These are phyloP conservation scores for Annulohypoxylon stygium DNA, from an alignment of 495 filamentous ascomycete genomes.

Conservation along the genomic window DNA sequence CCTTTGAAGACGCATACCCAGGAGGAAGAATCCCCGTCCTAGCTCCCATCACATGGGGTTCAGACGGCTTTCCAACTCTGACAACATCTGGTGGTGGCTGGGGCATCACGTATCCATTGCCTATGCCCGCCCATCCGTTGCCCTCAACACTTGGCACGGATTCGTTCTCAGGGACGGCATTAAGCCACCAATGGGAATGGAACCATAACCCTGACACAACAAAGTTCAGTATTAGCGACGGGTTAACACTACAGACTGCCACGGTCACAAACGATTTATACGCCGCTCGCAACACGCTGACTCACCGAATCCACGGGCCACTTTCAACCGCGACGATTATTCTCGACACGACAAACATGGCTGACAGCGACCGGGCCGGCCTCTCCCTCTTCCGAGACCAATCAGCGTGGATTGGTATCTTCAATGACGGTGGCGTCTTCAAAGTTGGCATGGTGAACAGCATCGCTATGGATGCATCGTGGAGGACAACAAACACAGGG, in stretches of 20 bases:
- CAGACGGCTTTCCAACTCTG: constrained; percentile 6
- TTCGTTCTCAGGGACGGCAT: constrained; percentile 2
- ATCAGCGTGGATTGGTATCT: constrained; percentile 12
- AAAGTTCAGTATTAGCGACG: constrained; percentile 9
- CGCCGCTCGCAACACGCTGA: constrained; percentile 19
- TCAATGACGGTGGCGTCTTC: neutral
- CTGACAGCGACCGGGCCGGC: constrained; percentile 5
- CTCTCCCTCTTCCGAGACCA: constrained; percentile 13
- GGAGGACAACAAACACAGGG: constrained; percentile 14
- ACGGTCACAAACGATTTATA: constrained; percentile 11
- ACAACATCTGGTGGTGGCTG: constrained; percentile 2
- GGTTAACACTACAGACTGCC: constrained; percentile 5
- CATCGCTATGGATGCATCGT: constrained; percentile 8
- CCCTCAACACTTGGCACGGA: neutral
- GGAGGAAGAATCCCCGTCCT: constrained; percentile 8
- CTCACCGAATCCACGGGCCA: constrained; percentile 11
- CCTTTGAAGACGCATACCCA: constrained; percentile 14
- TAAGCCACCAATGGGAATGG: constrained; percentile 17
- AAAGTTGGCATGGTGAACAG: constrained; percentile 15
- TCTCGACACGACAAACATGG: constrained; percentile 7
- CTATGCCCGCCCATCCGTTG: constrained; percentile 9
- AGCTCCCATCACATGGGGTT: constrained; percentile 14
- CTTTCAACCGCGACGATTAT: constrained; percentile 11
- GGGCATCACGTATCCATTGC: constrained; percentile 10
- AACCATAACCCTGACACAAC: constrained; percentile 8